A percentile compares a stretch with the other conserved stretches of the same genome.
phyloP scores from a whole-genome alignment of 1,284 basidiomycete genomes.

The Mixia osmundae region DNA sequence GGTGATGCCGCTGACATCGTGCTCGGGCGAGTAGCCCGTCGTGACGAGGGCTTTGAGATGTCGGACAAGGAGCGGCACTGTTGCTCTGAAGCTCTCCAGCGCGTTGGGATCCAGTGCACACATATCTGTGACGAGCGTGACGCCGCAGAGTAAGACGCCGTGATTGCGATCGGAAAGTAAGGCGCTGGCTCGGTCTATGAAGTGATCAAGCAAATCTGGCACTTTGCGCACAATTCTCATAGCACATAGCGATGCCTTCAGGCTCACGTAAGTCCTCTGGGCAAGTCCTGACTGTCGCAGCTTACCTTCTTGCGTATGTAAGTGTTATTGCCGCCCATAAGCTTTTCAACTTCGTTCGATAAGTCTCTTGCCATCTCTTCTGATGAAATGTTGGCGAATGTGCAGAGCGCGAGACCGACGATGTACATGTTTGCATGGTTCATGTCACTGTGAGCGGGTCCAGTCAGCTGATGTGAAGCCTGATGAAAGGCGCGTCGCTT shows the following conservation, averaged over 20 bases:
- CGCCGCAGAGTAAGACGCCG: constrained; percentile 76
- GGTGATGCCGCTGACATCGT: constrained; percentile 97
- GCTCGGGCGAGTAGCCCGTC: constrained; percentile 94
- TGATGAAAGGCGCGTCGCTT: constrained; percentile 20
- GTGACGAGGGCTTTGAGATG: constrained; percentile 89
- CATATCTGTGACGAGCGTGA: constrained; percentile 90
- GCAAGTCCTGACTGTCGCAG: background rate
- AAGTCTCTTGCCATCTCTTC: constrained; percentile 97
- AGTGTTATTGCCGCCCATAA: constrained; percentile 88
- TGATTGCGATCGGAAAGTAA: constrained; percentile 90
- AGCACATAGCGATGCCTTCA: constrained; percentile 83
- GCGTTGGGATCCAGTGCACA: constrained; percentile 42
- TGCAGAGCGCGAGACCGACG: constrained; percentile 88
- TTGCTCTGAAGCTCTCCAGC: constrained; percentile 56
- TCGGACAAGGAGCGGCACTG: constrained; percentile 76
- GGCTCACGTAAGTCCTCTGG: background rate
- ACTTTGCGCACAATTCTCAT: constrained; percentile 87
- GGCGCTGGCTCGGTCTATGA: constrained; percentile 63
- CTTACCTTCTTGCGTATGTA: constrained; percentile 98
- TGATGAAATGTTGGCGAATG: constrained; percentile 95
- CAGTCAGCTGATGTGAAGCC: constrained; percentile 3
- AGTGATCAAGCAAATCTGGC: constrained; percentile 87
- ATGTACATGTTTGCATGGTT: constrained; percentile 99
- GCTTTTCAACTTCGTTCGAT: constrained; percentile 90
- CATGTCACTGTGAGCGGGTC: constrained; percentile 56